Evolutionary conservation across 73 alveolate species (phyloP).

Genomic region (Paramecium caudatum): DNA sequence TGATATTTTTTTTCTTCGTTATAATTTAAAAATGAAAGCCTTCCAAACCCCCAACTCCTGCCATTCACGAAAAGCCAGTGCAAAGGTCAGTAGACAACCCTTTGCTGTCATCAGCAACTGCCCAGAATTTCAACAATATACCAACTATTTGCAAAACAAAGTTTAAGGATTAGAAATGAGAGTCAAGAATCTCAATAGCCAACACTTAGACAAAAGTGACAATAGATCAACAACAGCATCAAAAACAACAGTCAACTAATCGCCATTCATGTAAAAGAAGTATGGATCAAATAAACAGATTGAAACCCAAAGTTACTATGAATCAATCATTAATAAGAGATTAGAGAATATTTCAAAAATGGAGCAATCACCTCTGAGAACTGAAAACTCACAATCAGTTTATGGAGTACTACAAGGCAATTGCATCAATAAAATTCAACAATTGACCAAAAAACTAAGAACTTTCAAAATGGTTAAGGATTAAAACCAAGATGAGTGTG

Average conservation of each 20-base stretch:
- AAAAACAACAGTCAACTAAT: background rate
- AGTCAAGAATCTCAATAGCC: conserved; percentile 65
- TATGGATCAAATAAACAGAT: conserved; percentile 50
- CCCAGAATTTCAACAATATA: conserved; percentile 25
- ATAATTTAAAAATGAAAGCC: conserved; percentile 34
- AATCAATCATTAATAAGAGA: conserved; percentile 62
- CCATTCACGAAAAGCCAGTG: conserved; percentile 65
- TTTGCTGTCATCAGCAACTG: conserved; percentile 40
- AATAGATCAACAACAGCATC: conserved; percentile 59
- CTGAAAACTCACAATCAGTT: conserved; percentile 15
- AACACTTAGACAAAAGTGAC: conserved; percentile 30
- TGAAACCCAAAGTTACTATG: conserved; percentile 64
- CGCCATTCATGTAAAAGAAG: conserved; percentile 29
- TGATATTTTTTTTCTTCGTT: too few relatives aligned
- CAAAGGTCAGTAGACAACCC: conserved; percentile 26
- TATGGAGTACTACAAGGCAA: conserved; percentile 10
- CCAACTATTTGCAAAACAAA: conserved; percentile 21
- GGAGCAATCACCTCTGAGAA: background rate
- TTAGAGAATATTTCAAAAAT: conserved; percentile 43
- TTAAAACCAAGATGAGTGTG: conserved; percentile 65
- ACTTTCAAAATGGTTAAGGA: conserved; percentile 33
- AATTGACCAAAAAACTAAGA: conserved; percentile 45
- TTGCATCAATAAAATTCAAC: background rate
- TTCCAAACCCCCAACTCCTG: conserved; percentile 52
- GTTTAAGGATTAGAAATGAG: conserved; percentile 65